These are phyloP conservation scores for Lotmaria passim DNA, from an alignment of 208 protist species.

Conservation along the genomic window DNA sequence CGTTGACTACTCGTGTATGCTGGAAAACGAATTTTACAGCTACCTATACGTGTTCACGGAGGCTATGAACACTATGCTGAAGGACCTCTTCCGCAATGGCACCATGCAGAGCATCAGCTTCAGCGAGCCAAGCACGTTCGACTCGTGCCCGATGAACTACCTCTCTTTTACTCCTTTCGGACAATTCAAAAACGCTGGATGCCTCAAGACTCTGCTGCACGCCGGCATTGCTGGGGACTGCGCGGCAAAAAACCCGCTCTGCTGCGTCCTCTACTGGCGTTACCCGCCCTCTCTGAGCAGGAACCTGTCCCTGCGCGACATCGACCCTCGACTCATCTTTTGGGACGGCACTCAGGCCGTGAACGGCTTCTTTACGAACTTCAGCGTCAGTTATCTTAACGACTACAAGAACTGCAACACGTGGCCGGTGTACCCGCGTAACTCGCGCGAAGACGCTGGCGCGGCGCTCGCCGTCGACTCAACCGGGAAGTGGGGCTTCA, in stretches of 20 bases:
- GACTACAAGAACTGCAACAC: slow-evolving; percentile 4
- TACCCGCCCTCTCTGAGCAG: slow-evolving; percentile 23
- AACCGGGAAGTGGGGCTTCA: slow-evolving; percentile 34
- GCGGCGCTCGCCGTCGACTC: slow-evolving; percentile 25
- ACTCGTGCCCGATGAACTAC: no score
- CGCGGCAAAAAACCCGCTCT: slow-evolving; percentile 26
- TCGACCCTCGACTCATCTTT: slow-evolving; percentile 33
- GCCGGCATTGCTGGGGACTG: slow-evolving; percentile 32
- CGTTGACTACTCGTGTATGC: slow-evolving; percentile 5
- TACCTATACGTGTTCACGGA: slow-evolving; percentile 34
- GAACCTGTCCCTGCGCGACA: slow-evolving; percentile 10
- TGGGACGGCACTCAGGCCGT: slow-evolving; percentile 35
- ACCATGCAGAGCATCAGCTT: not conserved
- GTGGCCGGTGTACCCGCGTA: slow-evolving; percentile 6
- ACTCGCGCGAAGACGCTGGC: not conserved
- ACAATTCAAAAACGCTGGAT: not conserved
- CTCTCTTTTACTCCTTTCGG: not conserved
- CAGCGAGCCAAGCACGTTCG: not conserved
- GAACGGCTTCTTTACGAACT: slow-evolving; percentile 41
- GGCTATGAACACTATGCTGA: slow-evolving; percentile 35
- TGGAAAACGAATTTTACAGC: slow-evolving; percentile 10
- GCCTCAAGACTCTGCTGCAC: slow-evolving; percentile 30
- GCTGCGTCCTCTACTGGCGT: slow-evolving; percentile 41
- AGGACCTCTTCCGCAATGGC: not conserved
- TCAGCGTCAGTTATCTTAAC: slow-evolving; percentile 19